phyloP scores from a whole-genome alignment of 176 grass and related monocot species.

The Avena insularis region DNA sequence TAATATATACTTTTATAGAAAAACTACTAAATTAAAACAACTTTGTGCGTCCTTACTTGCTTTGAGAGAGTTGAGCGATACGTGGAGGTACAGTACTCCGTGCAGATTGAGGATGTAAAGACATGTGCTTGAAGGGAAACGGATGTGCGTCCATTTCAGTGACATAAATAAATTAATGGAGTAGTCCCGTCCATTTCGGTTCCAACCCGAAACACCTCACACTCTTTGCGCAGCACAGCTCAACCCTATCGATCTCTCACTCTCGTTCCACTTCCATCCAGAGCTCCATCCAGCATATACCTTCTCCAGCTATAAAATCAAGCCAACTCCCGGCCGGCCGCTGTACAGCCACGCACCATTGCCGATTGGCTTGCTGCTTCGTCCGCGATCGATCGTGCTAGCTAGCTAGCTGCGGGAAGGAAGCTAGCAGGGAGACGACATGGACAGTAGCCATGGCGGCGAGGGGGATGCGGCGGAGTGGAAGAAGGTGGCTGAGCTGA shows the following conservation, averaged over 20 bases:
- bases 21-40: no score
- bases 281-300: background rate
- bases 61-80: no score
- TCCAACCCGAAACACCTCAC: background rate
- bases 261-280: background rate
- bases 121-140: background rate
- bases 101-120: background rate
- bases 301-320: background rate
- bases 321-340: background rate
- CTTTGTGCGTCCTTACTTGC: no score
- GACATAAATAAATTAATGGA: background rate
- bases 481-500: conserved; percentile 71
- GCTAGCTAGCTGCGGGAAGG: background rate
- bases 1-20: no score
- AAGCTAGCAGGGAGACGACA: background rate
- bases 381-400: no score
- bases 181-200: background rate
- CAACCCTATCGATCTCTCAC: no score
- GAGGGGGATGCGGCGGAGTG: conserved; percentile 47
- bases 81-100: no score
- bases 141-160: background rate
- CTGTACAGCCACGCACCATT: background rate
- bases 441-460: background rate
- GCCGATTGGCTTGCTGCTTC: background rate
- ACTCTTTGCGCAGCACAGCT: background rate